phyloP scores from a whole-genome alignment of 2,329 filamentous ascomycete genomes.

The Colletotrichum musae region DNA sequence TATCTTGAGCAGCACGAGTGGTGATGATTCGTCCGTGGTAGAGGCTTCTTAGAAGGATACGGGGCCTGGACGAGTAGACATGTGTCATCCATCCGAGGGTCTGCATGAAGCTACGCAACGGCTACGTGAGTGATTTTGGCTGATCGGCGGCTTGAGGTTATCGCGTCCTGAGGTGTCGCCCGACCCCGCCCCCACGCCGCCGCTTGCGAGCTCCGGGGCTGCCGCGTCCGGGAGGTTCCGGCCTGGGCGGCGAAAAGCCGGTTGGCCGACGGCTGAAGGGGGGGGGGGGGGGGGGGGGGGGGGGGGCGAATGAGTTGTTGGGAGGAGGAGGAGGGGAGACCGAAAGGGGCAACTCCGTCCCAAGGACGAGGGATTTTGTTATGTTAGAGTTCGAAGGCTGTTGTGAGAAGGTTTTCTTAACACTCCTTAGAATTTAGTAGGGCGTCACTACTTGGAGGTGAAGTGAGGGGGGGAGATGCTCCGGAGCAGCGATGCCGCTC shows the following conservation, averaged over 20 bases:
- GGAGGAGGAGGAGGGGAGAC: too few species aligned
- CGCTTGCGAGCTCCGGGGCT: neutral
- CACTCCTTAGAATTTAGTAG: too few species aligned
- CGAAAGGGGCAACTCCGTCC: too few species aligned
- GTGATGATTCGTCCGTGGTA: neutral
- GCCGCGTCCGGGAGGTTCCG: neutral
- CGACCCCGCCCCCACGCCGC: too few species aligned
- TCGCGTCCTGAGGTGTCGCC: neutral
- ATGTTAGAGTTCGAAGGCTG: too few species aligned
- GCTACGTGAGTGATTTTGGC: neutral
- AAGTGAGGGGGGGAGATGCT: neutral
- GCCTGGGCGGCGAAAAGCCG: conserved; percentile 1
- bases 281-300: too few species aligned
- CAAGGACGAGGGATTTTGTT: too few species aligned
- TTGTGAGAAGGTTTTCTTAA: too few species aligned
- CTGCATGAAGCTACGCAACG: neutral
- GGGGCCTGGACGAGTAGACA: neutral
- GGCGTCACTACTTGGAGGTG: too few species aligned
- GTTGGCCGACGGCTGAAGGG: neutral
- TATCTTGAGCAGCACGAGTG: neutral
- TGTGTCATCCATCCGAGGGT: neutral
- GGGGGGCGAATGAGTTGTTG: too few species aligned
- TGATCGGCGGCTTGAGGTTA: neutral
- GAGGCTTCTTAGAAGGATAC: too few species aligned
- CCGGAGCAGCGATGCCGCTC: conserved; percentile 16